Conservation (phyloP, 1,284 basidiomycete genomes). For the Puccinia triticina region DNA sequence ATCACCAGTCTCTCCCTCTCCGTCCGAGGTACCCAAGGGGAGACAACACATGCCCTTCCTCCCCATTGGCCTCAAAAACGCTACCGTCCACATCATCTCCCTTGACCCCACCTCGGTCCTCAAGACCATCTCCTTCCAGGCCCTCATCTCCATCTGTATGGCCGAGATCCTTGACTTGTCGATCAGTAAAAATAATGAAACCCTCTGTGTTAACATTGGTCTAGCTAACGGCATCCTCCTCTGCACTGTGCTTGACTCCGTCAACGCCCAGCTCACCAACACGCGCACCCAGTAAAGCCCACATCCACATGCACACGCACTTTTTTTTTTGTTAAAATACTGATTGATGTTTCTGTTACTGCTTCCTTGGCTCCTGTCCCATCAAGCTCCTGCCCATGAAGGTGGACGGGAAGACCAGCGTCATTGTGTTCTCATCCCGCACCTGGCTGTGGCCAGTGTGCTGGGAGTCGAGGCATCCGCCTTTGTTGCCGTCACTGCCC, state of each 20-base stretch:
- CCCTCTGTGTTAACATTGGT: slow-evolving; percentile 97
- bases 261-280: slow-evolving; percentile 92
- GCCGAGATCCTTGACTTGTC: slow-evolving; percentile 96
- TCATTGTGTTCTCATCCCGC: slow-evolving; percentile 89
- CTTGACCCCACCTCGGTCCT: slow-evolving; percentile 93
- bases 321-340: background rate
- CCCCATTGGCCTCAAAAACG: slow-evolving; percentile 97
- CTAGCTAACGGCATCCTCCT: slow-evolving; percentile 92
- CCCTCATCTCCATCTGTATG: slow-evolving; percentile 92
- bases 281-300: slow-evolving; percentile 79
- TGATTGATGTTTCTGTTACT: slow-evolving; percentile 57
- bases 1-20: slow-evolving; percentile 89
- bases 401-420: slow-evolving; percentile 82
- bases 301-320: background rate
- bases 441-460: no score
- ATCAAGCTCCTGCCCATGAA: slow-evolving; percentile 84
- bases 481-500: no score
- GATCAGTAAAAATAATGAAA: slow-evolving; percentile 91
- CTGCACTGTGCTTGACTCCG: slow-evolving; percentile 90
- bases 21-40: slow-evolving; percentile 90
- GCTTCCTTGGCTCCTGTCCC: slow-evolving; percentile 91
- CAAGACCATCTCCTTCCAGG: slow-evolving; percentile 77
- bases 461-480: no score
- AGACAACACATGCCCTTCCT: slow-evolving; percentile 89
- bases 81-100: slow-evolving; percentile 95